Evolutionary conservation across 768 basidiomycete species (phyloP).

Genomic region (Thelephora aurantiotincta): DNA sequence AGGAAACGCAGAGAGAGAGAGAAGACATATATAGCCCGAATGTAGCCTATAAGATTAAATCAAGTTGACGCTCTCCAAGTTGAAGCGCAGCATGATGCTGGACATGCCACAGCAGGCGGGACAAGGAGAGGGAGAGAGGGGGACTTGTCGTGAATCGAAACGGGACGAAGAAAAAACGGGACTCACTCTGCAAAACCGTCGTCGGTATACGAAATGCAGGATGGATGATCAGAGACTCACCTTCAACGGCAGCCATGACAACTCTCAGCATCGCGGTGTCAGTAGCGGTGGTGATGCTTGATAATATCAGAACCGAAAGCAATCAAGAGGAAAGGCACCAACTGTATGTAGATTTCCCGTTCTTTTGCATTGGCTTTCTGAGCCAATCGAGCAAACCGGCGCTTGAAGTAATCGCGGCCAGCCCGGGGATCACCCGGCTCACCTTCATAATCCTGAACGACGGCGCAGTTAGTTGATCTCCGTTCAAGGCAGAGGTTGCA

Average conservation of each 20-base stretch:
- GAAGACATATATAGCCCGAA: constrained; percentile 1
- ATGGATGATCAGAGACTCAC: constrained; percentile 20
- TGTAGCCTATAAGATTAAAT: constrained; percentile 26
- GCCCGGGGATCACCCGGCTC: constrained; percentile 55
- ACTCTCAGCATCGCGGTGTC: constrained; percentile 81
- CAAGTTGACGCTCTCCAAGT: constrained; percentile 51
- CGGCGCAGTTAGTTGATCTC: constrained; percentile 3
- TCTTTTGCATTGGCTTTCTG: constrained; percentile 80
- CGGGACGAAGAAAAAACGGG: constrained; percentile 21
- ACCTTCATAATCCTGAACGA: constrained; percentile 67
- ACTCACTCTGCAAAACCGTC: constrained; percentile 39
- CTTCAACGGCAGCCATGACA: constrained; percentile 95
- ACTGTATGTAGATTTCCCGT: constrained; percentile 92
- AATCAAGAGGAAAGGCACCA: constrained; percentile 3
- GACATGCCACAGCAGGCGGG: constrained; percentile 15
- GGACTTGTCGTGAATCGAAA: constrained; percentile 15
- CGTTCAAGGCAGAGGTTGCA: neutral
- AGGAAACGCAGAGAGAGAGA: constrained; percentile 6
- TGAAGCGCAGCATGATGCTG: constrained; percentile 58
- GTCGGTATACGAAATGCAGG: neutral
- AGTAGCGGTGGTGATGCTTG: constrained; percentile 78
- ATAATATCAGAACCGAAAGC: constrained; percentile 6
- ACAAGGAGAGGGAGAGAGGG: constrained; percentile 10
- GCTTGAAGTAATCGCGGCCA: constrained; percentile 84
- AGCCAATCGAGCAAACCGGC: constrained; percentile 66